Conservation (phyloP, 2,329 filamentous ascomycete genomes). For the Talaromyces atroroseus region DNA sequence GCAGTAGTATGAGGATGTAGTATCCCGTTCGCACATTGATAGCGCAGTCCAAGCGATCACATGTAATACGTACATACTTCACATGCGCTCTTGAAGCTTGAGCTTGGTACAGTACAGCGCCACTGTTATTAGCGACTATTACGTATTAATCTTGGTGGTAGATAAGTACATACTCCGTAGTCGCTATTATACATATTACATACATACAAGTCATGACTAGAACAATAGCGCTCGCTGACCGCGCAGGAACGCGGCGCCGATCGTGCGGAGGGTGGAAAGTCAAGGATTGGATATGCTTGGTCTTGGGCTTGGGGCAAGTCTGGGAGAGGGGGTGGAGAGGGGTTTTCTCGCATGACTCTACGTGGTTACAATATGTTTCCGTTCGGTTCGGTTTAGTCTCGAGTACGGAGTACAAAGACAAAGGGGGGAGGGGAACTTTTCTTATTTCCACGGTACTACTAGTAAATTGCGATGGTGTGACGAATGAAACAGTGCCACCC, state of each 20-base stretch:
- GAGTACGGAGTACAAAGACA: not conserved
- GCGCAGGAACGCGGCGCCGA: slow-evolving; percentile 9
- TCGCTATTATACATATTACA: no score
- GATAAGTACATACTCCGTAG: no score
- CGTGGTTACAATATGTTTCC: not conserved
- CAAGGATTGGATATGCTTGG: not conserved
- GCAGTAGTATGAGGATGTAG: slow-evolving; percentile 1
- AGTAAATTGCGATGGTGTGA: not conserved
- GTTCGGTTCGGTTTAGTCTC: not conserved
- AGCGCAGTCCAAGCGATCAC: not conserved
- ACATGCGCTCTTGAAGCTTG: not conserved
- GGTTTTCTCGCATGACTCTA: not conserved
- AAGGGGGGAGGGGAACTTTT: not conserved
- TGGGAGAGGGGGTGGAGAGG: not conserved
- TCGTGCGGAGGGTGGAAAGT: not conserved
- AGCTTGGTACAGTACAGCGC: no score
- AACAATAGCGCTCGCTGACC: slow-evolving; percentile 6
- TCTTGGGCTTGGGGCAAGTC: not conserved
- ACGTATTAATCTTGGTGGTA: no score
- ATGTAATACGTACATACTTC: not conserved
- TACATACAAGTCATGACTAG: not conserved
- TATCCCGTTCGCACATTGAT: not conserved
- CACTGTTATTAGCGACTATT: no score
- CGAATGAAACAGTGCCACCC: not conserved
- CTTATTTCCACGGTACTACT: not conserved